A percentile compares a stretch with the other conserved stretches of the same genome.
Evolutionary conservation across 2,329 filamentous ascomycete genomes (phyloP).

Genomic region (Didymella exigua): DNA sequence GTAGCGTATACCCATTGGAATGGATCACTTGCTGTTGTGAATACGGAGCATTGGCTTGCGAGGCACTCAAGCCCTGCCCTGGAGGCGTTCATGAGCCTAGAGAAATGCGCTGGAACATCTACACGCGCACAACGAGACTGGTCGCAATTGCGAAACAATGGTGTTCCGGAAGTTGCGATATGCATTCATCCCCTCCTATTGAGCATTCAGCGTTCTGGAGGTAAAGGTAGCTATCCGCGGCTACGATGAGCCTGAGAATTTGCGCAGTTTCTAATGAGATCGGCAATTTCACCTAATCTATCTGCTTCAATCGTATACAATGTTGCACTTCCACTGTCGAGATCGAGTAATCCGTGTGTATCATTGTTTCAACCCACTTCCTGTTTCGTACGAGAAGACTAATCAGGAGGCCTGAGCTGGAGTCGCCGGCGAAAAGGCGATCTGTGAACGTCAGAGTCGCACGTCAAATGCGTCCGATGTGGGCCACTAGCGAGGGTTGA

Average conservation of each 20-base stretch:
- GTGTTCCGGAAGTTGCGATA: not conserved
- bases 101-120: not conserved
- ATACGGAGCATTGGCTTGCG: conserved; percentile 14
- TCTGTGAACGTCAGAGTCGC: conserved; percentile 25
- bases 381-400: conserved; percentile 11
- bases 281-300: conserved; percentile 33
- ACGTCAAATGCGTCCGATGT: conserved; percentile 28
- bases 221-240: conserved; percentile 1
- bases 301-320: conserved; percentile 14
- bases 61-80: conserved; percentile 1
- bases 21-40: conserved; percentile 6
- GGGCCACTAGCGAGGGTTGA: conserved; percentile 17
- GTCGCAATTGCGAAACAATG: not conserved
- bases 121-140: not conserved
- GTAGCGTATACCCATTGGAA: conserved; percentile 29
- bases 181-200: conserved; percentile 1
- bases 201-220: not conserved
- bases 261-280: not conserved
- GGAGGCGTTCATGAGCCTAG: conserved; percentile 2
- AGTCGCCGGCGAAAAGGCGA: conserved; percentile 16
- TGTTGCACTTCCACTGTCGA: conserved; percentile 19
- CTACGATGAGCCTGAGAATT: conserved; percentile 24
- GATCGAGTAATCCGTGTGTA: conserved; percentile 11
- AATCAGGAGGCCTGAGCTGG: conserved; percentile 10
- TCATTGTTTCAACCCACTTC: conserved; percentile 15